Evolutionary conservation across 2,329 filamentous ascomycete genomes (phyloP).

Genomic region (Plenodomus biglobosus): DNA sequence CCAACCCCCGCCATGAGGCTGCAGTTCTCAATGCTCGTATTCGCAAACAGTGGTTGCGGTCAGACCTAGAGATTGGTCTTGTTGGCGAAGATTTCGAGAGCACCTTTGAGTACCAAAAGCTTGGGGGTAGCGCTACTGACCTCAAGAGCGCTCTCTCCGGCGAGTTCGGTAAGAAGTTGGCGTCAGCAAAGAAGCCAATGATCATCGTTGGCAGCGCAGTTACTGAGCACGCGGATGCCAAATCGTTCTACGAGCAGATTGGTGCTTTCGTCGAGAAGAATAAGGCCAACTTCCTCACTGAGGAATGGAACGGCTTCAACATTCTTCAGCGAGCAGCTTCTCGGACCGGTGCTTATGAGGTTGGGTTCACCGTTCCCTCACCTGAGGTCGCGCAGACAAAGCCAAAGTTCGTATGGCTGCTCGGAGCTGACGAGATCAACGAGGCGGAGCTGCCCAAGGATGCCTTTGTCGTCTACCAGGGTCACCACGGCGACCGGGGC

Average conservation of each 20-base stretch:
- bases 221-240: conserved; percentile 86
- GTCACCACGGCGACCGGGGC: conserved; percentile 92
- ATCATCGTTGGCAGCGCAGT: conserved; percentile 93
- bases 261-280: conserved; percentile 93
- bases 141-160: conserved; percentile 85
- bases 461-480: conserved; percentile 96
- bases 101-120: conserved; percentile 92
- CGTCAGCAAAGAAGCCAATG: conserved; percentile 87
- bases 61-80: conserved; percentile 88
- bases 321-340: conserved; percentile 92
- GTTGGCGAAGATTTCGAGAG: conserved; percentile 90
- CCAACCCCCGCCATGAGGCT: conserved; percentile 93
- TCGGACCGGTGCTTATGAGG: conserved; percentile 88
- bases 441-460: conserved; percentile 89
- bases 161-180: conserved; percentile 89
- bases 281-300: conserved; percentile 79
- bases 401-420: conserved; percentile 94
- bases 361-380: conserved; percentile 90
- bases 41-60: conserved; percentile 95
- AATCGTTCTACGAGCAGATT: conserved; percentile 89
- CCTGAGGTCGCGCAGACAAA: conserved; percentile 77
- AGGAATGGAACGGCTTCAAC: conserved; percentile 97
- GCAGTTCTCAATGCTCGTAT: conserved; percentile 95
- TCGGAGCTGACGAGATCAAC: conserved; percentile 89
- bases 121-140: conserved; percentile 75